phyloP scores from a whole-genome alignment of 306 rosid species.

The Delonix regia region DNA sequence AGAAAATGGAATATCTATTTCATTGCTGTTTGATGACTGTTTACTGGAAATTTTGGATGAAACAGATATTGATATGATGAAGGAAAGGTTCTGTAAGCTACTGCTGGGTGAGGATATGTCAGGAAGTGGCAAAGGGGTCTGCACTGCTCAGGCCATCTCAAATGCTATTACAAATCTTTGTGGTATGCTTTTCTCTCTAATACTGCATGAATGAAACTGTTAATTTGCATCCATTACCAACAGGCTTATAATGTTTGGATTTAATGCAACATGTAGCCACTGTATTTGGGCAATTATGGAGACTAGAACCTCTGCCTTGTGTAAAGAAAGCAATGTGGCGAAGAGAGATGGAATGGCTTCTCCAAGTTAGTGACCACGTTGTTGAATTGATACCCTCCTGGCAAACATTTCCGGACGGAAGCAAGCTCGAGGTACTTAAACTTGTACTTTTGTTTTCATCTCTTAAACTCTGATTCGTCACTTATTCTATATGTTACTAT shows the following conservation, averaged over 20 bases:
- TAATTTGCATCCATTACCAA: neutral
- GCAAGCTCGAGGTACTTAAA: slow-evolving; percentile 71
- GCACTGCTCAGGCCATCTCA: slow-evolving; percentile 85
- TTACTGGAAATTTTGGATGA: neutral
- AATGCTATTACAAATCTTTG: slow-evolving; percentile 93
- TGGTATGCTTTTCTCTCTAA: slow-evolving; percentile 52
- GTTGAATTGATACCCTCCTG: slow-evolving; percentile 78
- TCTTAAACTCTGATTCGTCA: neutral
- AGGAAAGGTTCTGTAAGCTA: slow-evolving; percentile 85
- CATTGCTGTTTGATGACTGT: slow-evolving; percentile 16
- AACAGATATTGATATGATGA: slow-evolving; percentile 82
- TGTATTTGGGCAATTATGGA: slow-evolving; percentile 91
- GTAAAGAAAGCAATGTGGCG: slow-evolving; percentile 82
- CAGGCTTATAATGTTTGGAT: slow-evolving; percentile 4
- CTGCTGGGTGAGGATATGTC: slow-evolving; percentile 98
- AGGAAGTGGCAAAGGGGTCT: slow-evolving; percentile 90
- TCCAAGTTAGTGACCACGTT: slow-evolving; percentile 78
- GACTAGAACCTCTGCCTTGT: slow-evolving; percentile 72
- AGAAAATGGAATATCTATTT: slow-evolving; percentile 2
- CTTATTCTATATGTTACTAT: slow-evolving; percentile 31
- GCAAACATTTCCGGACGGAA: slow-evolving; percentile 93
- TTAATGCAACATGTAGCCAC: slow-evolving; percentile 68
- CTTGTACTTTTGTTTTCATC: neutral
- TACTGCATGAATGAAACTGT: neutral
- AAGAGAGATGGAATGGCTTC: slow-evolving; percentile 85